A percentile compares a stretch with the other conserved stretches of the same genome.
phyloP scores from a whole-genome alignment of 352 stramenopile genomes.

The Phytophthora hybrid region DNA sequence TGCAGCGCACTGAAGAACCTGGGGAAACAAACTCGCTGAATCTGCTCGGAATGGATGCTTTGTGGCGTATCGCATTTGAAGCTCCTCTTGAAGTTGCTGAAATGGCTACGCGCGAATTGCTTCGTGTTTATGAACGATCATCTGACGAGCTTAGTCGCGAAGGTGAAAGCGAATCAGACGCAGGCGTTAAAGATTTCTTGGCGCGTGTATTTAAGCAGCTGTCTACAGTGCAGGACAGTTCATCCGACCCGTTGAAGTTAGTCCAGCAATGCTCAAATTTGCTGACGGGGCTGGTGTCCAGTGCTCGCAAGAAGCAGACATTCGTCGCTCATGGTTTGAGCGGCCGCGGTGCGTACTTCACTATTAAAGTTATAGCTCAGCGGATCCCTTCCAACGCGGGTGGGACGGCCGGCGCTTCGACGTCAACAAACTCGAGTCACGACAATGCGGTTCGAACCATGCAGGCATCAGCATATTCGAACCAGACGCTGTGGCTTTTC shows the following conservation, averaged over 20 bases:
- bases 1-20: slow-evolving; percentile 30
- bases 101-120: slow-evolving; percentile 77
- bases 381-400: slow-evolving; percentile 65
- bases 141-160: slow-evolving; percentile 35
- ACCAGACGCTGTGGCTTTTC: slow-evolving; percentile 78
- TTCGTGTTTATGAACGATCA: slow-evolving; percentile 83
- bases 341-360: slow-evolving; percentile 78
- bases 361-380: slow-evolving; percentile 83
- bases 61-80: slow-evolving; percentile 88
- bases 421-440: slow-evolving; percentile 29
- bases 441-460: slow-evolving; percentile 74
- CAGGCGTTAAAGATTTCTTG: slow-evolving; percentile 78
- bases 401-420: slow-evolving; percentile 24
- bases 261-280: slow-evolving; percentile 85
- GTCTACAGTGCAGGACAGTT: slow-evolving; percentile 56
- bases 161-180: slow-evolving; percentile 36
- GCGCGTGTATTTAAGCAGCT: slow-evolving; percentile 82
- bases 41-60: slow-evolving; percentile 79
- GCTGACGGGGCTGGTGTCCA: slow-evolving; percentile 73
- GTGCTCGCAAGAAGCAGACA: slow-evolving; percentile 55
- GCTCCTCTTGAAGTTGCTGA: slow-evolving; percentile 79
- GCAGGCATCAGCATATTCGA: slow-evolving; percentile 72
- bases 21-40: slow-evolving; percentile 39
- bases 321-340: slow-evolving; percentile 74
- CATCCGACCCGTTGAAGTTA: slow-evolving; percentile 59